A percentile compares a stretch with the other conserved stretches of the same genome.
These are phyloP conservation scores for Asparagopsis taxiformis DNA, from an alignment of 31 red algal species.

Conservation along the genomic window DNA sequence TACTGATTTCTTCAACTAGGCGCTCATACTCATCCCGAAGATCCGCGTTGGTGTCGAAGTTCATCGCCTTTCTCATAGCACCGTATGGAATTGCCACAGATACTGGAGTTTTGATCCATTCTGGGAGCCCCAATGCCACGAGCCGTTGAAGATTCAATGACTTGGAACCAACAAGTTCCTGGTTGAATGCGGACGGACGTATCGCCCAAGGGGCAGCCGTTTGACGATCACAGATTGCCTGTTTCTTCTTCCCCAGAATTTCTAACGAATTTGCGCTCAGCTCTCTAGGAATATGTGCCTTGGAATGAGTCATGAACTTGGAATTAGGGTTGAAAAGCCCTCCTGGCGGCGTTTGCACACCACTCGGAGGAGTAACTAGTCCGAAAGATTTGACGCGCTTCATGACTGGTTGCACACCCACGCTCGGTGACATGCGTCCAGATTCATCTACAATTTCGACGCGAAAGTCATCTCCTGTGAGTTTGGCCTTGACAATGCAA, in stretches of 20 bases:
- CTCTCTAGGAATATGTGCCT: slow-evolving; percentile 13
- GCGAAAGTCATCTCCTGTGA: slow-evolving; percentile 62
- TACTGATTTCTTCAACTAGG: slow-evolving; percentile 38
- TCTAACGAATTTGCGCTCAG: slow-evolving; percentile 63
- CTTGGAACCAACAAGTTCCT: slow-evolving; percentile 84
- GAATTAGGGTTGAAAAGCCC: slow-evolving; percentile 21
- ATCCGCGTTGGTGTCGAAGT: slow-evolving; percentile 68
- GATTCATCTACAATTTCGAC: slow-evolving; percentile 71
- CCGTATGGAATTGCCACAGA: slow-evolving; percentile 88
- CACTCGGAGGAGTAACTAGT: slow-evolving; percentile 73
- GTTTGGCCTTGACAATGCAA: slow-evolving; percentile 74
- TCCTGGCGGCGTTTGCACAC: slow-evolving; percentile 64
- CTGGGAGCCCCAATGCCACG: slow-evolving; percentile 77
- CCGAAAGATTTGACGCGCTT: slow-evolving; percentile 67
- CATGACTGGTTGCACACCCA: slow-evolving; percentile 75
- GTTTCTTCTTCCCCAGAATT: slow-evolving; percentile 53
- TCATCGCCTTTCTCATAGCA: slow-evolving; percentile 84
- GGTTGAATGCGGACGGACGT: slow-evolving; percentile 73
- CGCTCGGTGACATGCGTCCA: slow-evolving; percentile 77
- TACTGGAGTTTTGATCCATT: slow-evolving; percentile 88
- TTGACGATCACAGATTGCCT: slow-evolving; percentile 52
- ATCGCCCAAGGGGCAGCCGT: slow-evolving; percentile 83
- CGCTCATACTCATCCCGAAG: slow-evolving; percentile 64
- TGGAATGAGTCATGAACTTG: slow-evolving; percentile 19
- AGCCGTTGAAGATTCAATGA: slow-evolving; percentile 82